Base-by-base conservation (phyloP, 73 alveolate species). In the Symbiodinium natans region DNA sequence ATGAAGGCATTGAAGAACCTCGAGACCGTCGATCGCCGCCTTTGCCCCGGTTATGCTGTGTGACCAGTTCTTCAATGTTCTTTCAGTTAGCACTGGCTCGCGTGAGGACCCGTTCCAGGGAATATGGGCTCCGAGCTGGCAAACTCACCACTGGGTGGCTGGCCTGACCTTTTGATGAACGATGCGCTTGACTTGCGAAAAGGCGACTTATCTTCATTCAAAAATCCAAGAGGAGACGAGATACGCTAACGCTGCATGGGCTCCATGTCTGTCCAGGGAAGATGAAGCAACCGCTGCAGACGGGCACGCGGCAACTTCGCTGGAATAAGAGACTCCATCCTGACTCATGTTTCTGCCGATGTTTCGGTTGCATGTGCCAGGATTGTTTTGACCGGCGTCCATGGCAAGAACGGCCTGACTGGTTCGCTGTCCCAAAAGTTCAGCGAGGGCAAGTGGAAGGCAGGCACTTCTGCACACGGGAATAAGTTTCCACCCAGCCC, bases 371-470 rank as follows among this genome's bases (percentile, higher is more conserved):
- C 31, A 36, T 36, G 87, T 38, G 42, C 33, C 95, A 90, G 96
- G 96, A 90, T 90, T 71, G 77, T 68, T 77, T 84, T 90, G 36
- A 71, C 56, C 17, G 96, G 96, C 2, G 96, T 90, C 52, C 87
- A 84, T 41, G 96, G 96, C 31, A 90, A 90, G 96, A 90, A 71
- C 25, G 96, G 96, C 36, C 29, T 41, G 96, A 90, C 96, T 1
- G 96, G 88, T 7, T 41, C 96, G 41, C 27, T 90, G 96, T 4
- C 48, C 80, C 41, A 41, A 8, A 90, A 84, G 52, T 82, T 90
- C 41, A 71, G 88, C 38, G 96, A 68, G 7, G 88, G 88, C 41
- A 90, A 90, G 41, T 90, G 96, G 96, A 90, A 90, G 96, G 96
- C 80, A 23, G 13, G 15, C 23, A 23, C 59, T 13, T 46, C 59